These are phyloP conservation scores for Arthrinium phaeospermum DNA, from an alignment of 2,329 filamentous ascomycete genomes.

Conservation along the genomic window DNA sequence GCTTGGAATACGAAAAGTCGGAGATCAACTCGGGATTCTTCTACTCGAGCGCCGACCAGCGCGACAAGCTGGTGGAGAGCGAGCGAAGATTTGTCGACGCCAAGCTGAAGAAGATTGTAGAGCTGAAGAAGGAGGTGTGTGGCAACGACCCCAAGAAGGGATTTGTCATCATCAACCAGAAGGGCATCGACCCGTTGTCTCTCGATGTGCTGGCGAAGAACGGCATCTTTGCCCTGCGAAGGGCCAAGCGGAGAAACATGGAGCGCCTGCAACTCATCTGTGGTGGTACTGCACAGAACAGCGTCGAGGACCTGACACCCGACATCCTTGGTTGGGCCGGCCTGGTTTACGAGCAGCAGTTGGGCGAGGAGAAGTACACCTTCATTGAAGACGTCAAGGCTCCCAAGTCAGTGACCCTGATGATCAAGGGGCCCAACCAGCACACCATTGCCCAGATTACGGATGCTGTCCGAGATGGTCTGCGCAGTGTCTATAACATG, in stretches of 20 bases:
- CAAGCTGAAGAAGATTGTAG: conserved; percentile 96
- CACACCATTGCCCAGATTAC: conserved; percentile 98
- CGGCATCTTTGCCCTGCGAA: conserved; percentile 89
- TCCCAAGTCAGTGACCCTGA: conserved; percentile 93
- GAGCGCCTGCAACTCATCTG: conserved; percentile 95
- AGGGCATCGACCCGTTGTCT: conserved; percentile 96
- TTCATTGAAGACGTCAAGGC: conserved; percentile 99
- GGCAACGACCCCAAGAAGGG: conserved; percentile 91
- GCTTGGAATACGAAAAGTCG: conserved; percentile 97
- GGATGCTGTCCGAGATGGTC: conserved; percentile 92
- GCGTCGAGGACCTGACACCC: conserved; percentile 87
- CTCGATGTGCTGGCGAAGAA: conserved; percentile 98
- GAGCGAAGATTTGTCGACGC: conserved; percentile 95
- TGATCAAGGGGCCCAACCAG: conserved; percentile 97
- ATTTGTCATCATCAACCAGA: conserved; percentile 98
- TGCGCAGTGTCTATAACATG: conserved; percentile 98
- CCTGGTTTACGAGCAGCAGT: conserved; percentile 93
- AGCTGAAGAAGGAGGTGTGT: conserved; percentile 97
- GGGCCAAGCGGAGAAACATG: conserved; percentile 99
- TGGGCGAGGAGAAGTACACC: conserved; percentile 99
- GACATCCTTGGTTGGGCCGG: conserved; percentile 95
- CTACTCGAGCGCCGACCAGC: conserved; percentile 95
- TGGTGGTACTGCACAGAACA: conserved; percentile 91
- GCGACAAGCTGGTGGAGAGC: conserved; percentile 97
- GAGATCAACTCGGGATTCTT: conserved; percentile 99